Evolutionary conservation across 202 grass and related monocot genomes (phyloP).

Genomic region (Setaria viridis): DNA sequence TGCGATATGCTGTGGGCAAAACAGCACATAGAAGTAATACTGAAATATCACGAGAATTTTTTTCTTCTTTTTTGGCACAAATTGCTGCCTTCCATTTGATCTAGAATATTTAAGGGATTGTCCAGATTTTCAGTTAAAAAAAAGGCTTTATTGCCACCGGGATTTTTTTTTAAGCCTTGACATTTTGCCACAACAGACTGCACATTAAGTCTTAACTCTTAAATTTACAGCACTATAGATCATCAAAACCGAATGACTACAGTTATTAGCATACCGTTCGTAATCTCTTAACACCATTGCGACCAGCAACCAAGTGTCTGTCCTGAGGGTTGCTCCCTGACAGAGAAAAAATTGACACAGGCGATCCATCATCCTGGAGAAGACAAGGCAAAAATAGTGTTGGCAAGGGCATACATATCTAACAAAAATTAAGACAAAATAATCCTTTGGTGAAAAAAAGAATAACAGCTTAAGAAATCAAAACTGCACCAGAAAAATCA

Average conservation of each 20-base stretch:
- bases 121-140: not conserved
- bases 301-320: slow-evolving; percentile 87
- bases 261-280: slow-evolving; percentile 66
- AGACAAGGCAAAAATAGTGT: slow-evolving; percentile 41
- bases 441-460: not conserved
- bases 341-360: slow-evolving; percentile 96
- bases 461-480: slow-evolving; percentile 20
- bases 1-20: slow-evolving; percentile 6
- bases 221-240: slow-evolving; percentile 4
- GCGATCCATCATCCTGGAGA: slow-evolving; percentile 90
- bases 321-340: slow-evolving; percentile 91
- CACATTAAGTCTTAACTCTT: not conserved
- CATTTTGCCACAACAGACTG: not conserved
- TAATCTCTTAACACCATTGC: slow-evolving; percentile 95
- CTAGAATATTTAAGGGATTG: not conserved
- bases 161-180: slow-evolving; percentile 16
- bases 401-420: slow-evolving; percentile 16
- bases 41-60: slow-evolving; percentile 1
- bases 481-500: not conserved
- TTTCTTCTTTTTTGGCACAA: not conserved
- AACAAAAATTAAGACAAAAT: slow-evolving; percentile 31
- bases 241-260: slow-evolving; percentile 22
- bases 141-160: not conserved
- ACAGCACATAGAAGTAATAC: not conserved
- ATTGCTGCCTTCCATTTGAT: not conserved